Evolutionary conservation across 1,284 basidiomycete species (phyloP).

Genomic region (Malassezia arunalokei): DNA sequence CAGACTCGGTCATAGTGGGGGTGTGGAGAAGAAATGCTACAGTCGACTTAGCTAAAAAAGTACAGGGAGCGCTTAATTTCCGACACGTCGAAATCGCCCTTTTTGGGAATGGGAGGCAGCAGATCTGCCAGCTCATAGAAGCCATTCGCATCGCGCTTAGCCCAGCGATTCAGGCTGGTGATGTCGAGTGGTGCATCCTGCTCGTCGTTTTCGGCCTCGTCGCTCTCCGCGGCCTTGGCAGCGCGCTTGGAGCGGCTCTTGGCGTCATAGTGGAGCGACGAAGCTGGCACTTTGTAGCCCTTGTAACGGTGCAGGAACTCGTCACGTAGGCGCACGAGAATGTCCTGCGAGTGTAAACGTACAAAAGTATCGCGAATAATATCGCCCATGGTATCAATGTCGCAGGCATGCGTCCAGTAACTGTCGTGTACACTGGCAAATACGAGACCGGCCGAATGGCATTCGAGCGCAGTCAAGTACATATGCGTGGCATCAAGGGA

Average conservation of each 20-base stretch:
- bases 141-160: neutral
- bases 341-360: slow-evolving; percentile 73
- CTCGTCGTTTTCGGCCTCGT: neutral
- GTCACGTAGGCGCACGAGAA: slow-evolving; percentile 54
- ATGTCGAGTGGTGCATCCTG: neutral
- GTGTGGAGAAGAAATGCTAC: neutral
- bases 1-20: neutral
- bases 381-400: slow-evolving; percentile 76
- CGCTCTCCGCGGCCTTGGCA: slow-evolving; percentile 10
- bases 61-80: slow-evolving; percentile 53
- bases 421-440: slow-evolving; percentile 98
- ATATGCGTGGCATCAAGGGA: slow-evolving; percentile 97
- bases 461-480: slow-evolving; percentile 91
- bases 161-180: neutral
- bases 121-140: slow-evolving; percentile 67
- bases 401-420: slow-evolving; percentile 91
- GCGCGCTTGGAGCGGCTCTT: slow-evolving; percentile 2
- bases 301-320: slow-evolving; percentile 45
- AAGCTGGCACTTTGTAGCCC: slow-evolving; percentile 30
- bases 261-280: slow-evolving; percentile 12
- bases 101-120: slow-evolving; percentile 69
- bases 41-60: slow-evolving; percentile 30
- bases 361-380: slow-evolving; percentile 89
- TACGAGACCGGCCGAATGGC: slow-evolving; percentile 48
- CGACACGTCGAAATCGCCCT: slow-evolving; percentile 77